Base-by-base conservation (phyloP, 345 rosid species). In the Melastoma malabathricum region DNA sequence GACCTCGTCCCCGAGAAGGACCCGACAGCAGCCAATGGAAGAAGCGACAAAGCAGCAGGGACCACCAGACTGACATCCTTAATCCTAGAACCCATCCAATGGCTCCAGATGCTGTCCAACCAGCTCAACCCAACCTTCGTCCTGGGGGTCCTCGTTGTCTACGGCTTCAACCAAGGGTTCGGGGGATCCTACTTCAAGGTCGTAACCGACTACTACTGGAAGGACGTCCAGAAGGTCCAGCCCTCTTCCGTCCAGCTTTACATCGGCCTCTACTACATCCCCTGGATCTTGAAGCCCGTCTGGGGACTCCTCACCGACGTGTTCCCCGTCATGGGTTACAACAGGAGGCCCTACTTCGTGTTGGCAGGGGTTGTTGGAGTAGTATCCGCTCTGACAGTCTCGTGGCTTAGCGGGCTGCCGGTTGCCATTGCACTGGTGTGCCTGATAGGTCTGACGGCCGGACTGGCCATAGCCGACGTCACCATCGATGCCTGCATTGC, bases 401-500 rank as follows among this genome's bases (percentile, higher is more conserved):
- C 74, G 17, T 64, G 57, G 39, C 39, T 68, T 17, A 78, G 68
- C 12, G 79, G 62, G 48, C 54, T 83, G 64, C 75, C 84, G 0
- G 71, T 69, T 52, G 67, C 69, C 18, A 51, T 75, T 60, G 93
- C 84, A 2, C 68, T 83, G 74, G 56, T 55, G 54, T 81, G 84
- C 55, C 66, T 86, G 70, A 15, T 75, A 39, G 96, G 96, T 52
- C 65, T 83, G 20, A 48, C 84, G 25, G 84, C 84, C 12, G 80
- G 76, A 19, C 44, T 86, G 73, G 96, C 96, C 2, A 81, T 81
- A 27, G 86, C 86, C n/a, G 89, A 86, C 53, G 93, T 83, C 22
- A 83, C 77, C 2, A 86, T 83, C 52, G 96, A 86, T 68, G 96
- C 96, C 10, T 81, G 96, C 71, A 77, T 86, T 58, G 96, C 93